Evolutionary conservation across 2,329 filamentous ascomycete genomes (phyloP), one percentile per base, ranked within the genome.

Genomic region (Sporothrix phasma): DNA sequence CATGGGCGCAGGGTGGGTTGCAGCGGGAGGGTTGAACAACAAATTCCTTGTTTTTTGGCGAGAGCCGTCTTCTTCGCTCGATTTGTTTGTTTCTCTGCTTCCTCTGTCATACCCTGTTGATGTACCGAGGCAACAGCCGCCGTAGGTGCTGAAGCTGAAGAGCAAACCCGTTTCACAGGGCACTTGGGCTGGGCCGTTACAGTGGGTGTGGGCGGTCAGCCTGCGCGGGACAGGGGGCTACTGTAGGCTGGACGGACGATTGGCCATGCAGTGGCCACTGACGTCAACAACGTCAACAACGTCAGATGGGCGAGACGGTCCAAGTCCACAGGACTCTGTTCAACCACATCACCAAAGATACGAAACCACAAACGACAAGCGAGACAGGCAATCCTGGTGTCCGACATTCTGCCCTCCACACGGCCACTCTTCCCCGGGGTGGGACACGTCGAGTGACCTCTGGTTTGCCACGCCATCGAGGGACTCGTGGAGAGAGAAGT

Each of bases 251-350:
- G 49, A 31, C 51, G 51, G 41, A 61, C 19, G 58, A 31, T 61
- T 17, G 43, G n/a, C 29, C 26, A 34, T 47, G 37, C 54, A 29
- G 26, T 22, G 19, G 19, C 17, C 59, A 51, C 59, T 61, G 59
- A 61, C 59, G 59, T 61, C 59, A 61, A 61, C 45, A 49, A 37
- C 31, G 59, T 61, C 59, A 47, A 24, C 45, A 24, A 31, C 5
- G 24, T 41, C n/a, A n/a, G n/a, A 26, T 26, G 39, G 15, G 37
- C n/a, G 39, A 7, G 41, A n/a, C n/a, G n/a, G 17, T 7, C 15
- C 8, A 2, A 8, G 17, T 19, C 17, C 19, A n/a, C 17, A 17
- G 6, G 11, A 7, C 47, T 31, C n/a, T 54, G 29, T 37, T 54
- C 49, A 22, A 22, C 43, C n/a, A 54, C 29, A 39, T 54, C 54